A percentile compares a stretch with the other conserved stretches of the same genome.
Conservation (phyloP, 2,329 filamentous ascomycete species). For the Aspergillus ochraceoroseus region DNA sequence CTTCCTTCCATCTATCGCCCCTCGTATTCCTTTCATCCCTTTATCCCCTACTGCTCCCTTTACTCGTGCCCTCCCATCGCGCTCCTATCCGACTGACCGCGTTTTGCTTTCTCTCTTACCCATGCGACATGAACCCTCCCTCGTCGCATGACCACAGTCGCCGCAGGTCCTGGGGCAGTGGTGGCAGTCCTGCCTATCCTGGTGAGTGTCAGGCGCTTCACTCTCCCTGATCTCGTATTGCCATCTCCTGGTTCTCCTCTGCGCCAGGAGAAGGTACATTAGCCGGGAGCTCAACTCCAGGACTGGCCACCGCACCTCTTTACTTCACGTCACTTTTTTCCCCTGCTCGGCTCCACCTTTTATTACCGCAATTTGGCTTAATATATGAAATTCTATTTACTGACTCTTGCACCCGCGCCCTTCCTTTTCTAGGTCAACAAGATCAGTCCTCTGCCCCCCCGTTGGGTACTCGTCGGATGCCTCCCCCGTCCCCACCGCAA, state of each 20-base stretch:
- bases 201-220: conserved; percentile 32
- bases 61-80: conserved; percentile 11
- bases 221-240: not conserved
- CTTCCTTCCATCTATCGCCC: not conserved
- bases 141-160: conserved; percentile 32
- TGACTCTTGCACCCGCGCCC: conserved; percentile 12
- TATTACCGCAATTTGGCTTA: not conserved
- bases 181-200: conserved; percentile 35
- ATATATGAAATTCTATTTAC: conserved; percentile 1
- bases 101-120: conserved; percentile 8
- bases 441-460: conserved; percentile 33
- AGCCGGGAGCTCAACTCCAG: conserved; percentile 5
- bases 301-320: conserved; percentile 4
- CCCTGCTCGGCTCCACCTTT: not conserved
- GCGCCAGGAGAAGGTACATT: conserved; percentile 9
- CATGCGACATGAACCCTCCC: conserved; percentile 37
- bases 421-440: conserved; percentile 24
- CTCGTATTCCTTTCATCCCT: conserved; percentile 7
- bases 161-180: conserved; percentile 36
- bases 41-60: conserved; percentile 10
- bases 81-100: not conserved
- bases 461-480: conserved; percentile 45
- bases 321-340: conserved; percentile 3
- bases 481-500: conserved; percentile 49
- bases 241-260: conserved; percentile 9